Base-by-base conservation (phyloP, 2,329 filamentous ascomycete genomes). In the Pseudogymnoascus sp. region DNA sequence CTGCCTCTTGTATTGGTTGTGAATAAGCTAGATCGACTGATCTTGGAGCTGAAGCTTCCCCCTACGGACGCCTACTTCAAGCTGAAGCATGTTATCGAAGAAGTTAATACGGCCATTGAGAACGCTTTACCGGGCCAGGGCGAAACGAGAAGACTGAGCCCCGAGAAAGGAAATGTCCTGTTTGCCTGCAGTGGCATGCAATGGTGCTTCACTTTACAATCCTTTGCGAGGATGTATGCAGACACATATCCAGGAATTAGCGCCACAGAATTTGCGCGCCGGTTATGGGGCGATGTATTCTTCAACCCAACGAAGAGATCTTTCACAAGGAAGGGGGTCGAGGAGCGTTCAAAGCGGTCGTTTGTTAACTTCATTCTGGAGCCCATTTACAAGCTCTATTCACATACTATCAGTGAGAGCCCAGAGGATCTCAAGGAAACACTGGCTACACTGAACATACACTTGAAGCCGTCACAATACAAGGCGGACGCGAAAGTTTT, bases 21-120 rank as follows among this genome's bases (percentile, higher is more conserved):
- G 77, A 99, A 97, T 82, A 99, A 99, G 79, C 89, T 99, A 86
- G 95, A 99, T 71, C 87, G 95, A 23, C 79, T 99, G 64, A 96
- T 99, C 65, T 77, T 99, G 52, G 95, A 99, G 77, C 81, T 99
- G 60, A 96, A 96, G 75, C 82, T 99, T 12, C 95, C 95, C 1
- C 95, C 95, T 1, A 91, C 88, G 67, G 95, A 99, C 73, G 95
- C 95, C 11, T 99, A 99, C 78, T 97, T 97, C 82, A 99, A 99
- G 81, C 81, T 99, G 62, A 97, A 97, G 78, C 93, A 97, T 74
- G 92, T 97, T n/a, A 86, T 99, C 61, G 95, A 99, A 75, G 91
- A 97, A 76, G 93, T 99, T 75, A 99, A 99, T 77, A 96, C 91
- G 0, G 80, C 95, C 68, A 97, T 99, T 70, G 91, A 96, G 72